Evolutionary conservation across 1,139 yeast species (phyloP), one percentile per base, ranked within the genome.

Genomic region (Hemisphaericaspora subhashii): DNA sequence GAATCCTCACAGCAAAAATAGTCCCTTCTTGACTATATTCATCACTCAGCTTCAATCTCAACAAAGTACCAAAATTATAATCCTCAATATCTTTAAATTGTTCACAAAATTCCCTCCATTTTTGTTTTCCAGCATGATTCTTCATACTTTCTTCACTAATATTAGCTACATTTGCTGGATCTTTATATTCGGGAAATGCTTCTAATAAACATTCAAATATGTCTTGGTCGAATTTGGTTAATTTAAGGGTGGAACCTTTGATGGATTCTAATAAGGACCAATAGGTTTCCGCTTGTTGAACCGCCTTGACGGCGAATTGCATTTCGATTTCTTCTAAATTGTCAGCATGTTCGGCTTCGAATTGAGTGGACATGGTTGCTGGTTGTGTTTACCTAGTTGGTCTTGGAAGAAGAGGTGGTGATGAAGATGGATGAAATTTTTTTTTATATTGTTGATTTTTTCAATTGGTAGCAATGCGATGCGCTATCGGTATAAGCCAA

Each of bases 221-320:
- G 44, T 85, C 95, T 53, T 89, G 89, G 61, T 94, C 98, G 48
- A 66, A 75, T 56, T 79, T 76, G 38, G 97, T 88, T 46, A 92
- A 71, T 58, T 80, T 85, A 50, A 92, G 72, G 50, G 76, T 78
- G 30, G 95, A 78, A 12, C 95, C 98, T 40, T 86, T 84, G 38
- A 89, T 70, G 51, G 80, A 79, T 46, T 77, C 76, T 40, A 94
- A 66, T 44, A 94, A 68, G 38, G 75, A 74, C 96, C 96, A 92
- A 75, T 92, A 94, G 3, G 96, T 83, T 60, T 87, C 95, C 45
- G 96, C 94, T 63, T 94, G 98, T 64, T 80, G 82, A 18, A 94
- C 98, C 7, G 98, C 98, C 67, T 87, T 89, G 47, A 94, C 98
- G 37, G 98, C 98, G 58, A 92, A 92, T 68, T 90, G 97, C 76